Percentiles rank a stretch among this genome's conserved stretches.
phyloP scores from a whole-genome alignment of 2,329 filamentous ascomycete species.

The Drechmeria coniospora region DNA sequence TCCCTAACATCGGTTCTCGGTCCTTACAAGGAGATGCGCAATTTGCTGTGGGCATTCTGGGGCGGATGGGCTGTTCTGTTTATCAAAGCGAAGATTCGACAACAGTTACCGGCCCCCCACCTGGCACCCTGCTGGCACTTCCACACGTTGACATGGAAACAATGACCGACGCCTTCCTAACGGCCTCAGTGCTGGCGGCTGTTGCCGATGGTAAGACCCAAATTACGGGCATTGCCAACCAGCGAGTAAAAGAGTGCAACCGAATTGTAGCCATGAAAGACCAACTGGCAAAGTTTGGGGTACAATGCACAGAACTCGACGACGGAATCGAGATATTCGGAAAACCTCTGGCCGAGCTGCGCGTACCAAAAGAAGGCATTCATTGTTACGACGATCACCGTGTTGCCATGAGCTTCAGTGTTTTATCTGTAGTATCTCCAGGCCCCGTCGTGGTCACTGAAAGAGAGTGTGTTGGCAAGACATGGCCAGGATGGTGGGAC shows the following conservation, averaged over 20 bases:
- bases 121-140: slow-evolving; percentile 59
- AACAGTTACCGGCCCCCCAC: slow-evolving; percentile 76
- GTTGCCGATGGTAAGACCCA: slow-evolving; percentile 71
- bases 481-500: slow-evolving; percentile 99
- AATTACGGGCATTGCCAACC: slow-evolving; percentile 91
- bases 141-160: slow-evolving; percentile 91
- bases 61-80: slow-evolving; percentile 87
- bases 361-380: slow-evolving; percentile 48
- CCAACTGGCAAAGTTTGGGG: slow-evolving; percentile 85
- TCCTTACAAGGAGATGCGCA: slow-evolving; percentile 91
- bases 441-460: slow-evolving; percentile 66
- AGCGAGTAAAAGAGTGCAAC: slow-evolving; percentile 96
- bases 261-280: slow-evolving; percentile 91
- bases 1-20: slow-evolving; percentile 86
- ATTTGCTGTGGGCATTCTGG: slow-evolving; percentile 79
- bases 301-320: slow-evolving; percentile 72
- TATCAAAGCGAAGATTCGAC: slow-evolving; percentile 74
- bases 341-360: slow-evolving; percentile 28
- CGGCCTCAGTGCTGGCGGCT: slow-evolving; percentile 81
- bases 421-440: slow-evolving; percentile 60
- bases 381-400: slow-evolving; percentile 96
- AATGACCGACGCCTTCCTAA: slow-evolving; percentile 98
- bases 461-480: slow-evolving; percentile 88
- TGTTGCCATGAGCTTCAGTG: slow-evolving; percentile 96
- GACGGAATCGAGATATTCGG: slow-evolving; percentile 75